These are phyloP conservation scores for Posidonia australis DNA, from an alignment of 106 monocot species.

Conservation along the genomic window DNA sequence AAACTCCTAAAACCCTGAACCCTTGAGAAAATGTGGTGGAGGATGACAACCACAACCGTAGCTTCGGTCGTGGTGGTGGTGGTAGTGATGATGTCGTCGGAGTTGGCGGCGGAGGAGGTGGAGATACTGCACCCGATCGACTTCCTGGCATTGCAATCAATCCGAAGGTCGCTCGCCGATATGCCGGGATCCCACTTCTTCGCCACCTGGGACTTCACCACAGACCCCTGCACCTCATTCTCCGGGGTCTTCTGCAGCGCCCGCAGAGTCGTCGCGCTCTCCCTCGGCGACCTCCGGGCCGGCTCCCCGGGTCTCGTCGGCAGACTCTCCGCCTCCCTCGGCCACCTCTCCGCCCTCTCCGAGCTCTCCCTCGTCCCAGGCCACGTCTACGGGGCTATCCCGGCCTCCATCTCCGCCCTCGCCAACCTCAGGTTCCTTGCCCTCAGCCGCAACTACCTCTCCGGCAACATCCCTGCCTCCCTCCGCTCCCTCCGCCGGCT, in stretches of 20 bases:
- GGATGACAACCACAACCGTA: neutral
- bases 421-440: conserved; percentile 50
- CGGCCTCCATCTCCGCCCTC: conserved; percentile 19
- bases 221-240: conserved; percentile 53
- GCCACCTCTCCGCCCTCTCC: conserved; percentile 44
- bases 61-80: neutral
- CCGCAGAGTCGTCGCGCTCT: conserved; percentile 31
- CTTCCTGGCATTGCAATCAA: conserved; percentile 59
- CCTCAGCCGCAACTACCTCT: conserved; percentile 35
- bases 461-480: conserved; percentile 10
- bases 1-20: neutral
- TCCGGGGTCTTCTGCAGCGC: conserved; percentile 15
- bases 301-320: conserved; percentile 48
- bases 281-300: conserved; percentile 43
- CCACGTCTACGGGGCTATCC: conserved; percentile 46
- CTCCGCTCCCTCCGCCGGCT: conserved; percentile 2
- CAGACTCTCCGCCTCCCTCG: conserved; percentile 30
- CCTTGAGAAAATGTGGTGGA: neutral
- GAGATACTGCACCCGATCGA: conserved; percentile 60
- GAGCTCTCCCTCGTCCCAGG: conserved; percentile 72
- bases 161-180: conserved; percentile 51
- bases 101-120: neutral
- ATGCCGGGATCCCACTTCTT: conserved; percentile 75
- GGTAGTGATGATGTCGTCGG: neutral
- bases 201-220: conserved; percentile 68